Base-by-base conservation (phyloP, 148 eudicot species). In the Cornus kousa region DNA sequence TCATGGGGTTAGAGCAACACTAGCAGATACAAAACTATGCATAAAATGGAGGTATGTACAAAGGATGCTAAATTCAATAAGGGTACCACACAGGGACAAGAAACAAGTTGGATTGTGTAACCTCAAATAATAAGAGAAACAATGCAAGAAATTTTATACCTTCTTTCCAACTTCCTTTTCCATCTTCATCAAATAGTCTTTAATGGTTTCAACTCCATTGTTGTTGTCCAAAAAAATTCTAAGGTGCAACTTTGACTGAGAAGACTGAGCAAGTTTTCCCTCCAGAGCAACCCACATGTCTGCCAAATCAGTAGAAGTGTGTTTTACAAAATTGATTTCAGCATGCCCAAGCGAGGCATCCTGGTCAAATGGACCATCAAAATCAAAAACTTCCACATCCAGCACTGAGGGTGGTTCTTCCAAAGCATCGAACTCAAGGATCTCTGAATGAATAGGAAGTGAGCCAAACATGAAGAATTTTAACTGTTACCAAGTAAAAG, bases 151-250 rank as follows among this genome's bases (percentile, higher is more conserved):
- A n/a, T 14, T 55, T 17, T 22, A 24, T 83, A 95, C 97, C 95
- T 95, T 93, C 79, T 93, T 95, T 71, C 98, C 98, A 59, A 90
- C 97, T 83, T 93, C 97, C 83, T 90, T 93, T 80, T 91, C 98
- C 94, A 95, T 89, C 82, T 92, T 95, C 11, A 85, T 82, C 67
- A 95, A 77, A 85, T 91, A 95, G 12, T 91, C 97, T 89, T 82
- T 90, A 50, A 95, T 82, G 4, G 93, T 85, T 77, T 95, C 93
- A 76, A 87, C 93, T 46, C 98, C 98, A 71, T 90, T 91, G 60
- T 89, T 91, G 80, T 95, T 95, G 73, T 95, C 98, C 87, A 93
- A 86, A 83, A 93, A 91, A 57, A 93, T 89, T 83, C 98, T 89
- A 70, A 95, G 81, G 82, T 93, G 98, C 87, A 95, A 74, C 87